Evolutionary conservation across 148 eudicot species (phyloP).

Genomic region (Dianthus caryophyllus): DNA sequence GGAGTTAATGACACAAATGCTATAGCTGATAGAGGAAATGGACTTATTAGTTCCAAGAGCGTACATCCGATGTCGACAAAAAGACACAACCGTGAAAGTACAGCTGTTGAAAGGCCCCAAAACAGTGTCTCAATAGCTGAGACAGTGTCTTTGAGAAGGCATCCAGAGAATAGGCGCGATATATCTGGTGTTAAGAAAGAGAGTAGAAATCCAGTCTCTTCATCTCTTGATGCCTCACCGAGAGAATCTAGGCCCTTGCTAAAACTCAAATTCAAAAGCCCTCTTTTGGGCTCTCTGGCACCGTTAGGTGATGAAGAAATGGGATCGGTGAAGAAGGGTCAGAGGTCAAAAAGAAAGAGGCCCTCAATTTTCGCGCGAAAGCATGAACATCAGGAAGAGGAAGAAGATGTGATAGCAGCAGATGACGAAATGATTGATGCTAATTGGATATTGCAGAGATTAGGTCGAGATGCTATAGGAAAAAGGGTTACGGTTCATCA

Average conservation of each 20-base stretch:
- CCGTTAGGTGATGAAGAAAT: slow-evolving; percentile 62
- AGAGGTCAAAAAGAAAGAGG: slow-evolving; percentile 86
- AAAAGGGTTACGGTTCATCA: slow-evolving; percentile 93
- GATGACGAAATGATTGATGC: slow-evolving; percentile 56
- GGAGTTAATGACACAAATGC: slow-evolving; percentile 32
- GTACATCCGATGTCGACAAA: slow-evolving; percentile 27
- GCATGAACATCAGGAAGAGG: slow-evolving; percentile 29
- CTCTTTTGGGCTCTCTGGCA: slow-evolving; percentile 48
- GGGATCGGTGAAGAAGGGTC: slow-evolving; percentile 60
- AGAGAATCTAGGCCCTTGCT: slow-evolving; percentile 76
- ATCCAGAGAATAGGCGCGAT: slow-evolving; percentile 37
- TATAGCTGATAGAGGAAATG: slow-evolving; percentile 38
- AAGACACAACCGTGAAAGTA: slow-evolving; percentile 30
- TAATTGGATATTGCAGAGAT: slow-evolving; percentile 73
- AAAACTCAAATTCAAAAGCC: slow-evolving; percentile 75
- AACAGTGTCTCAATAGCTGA: slow-evolving; percentile 32
- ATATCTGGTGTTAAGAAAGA: slow-evolving; percentile 33
- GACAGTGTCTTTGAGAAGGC: slow-evolving; percentile 40
- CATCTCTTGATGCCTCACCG: slow-evolving; percentile 32
- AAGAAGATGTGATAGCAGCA: slow-evolving; percentile 37
- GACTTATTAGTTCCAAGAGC: slow-evolving; percentile 33
- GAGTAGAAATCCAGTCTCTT: slow-evolving; percentile 24
- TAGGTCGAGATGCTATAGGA: slow-evolving; percentile 89
- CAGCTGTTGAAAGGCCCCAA: slow-evolving; percentile 31
- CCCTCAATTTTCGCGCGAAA: slow-evolving; percentile 41